Evolutionary conservation across 1,284 basidiomycete species (phyloP).

Genomic region (Moniliophthora roreri): DNA sequence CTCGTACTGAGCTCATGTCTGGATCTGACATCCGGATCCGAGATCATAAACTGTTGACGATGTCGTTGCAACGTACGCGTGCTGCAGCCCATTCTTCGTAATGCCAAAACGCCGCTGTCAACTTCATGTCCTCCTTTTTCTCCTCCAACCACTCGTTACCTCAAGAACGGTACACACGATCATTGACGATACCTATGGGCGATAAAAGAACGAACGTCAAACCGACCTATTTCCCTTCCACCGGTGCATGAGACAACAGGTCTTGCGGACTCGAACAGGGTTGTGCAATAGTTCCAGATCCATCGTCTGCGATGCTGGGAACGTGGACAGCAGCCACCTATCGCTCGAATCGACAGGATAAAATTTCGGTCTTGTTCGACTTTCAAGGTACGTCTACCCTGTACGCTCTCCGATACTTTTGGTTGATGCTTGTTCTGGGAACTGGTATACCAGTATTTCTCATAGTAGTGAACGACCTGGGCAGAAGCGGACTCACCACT

Average conservation of each 20-base stretch:
- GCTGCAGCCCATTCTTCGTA: too few species aligned
- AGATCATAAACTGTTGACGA: too few species aligned
- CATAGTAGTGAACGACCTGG: constrained; percentile 1
- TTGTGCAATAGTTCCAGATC: constrained; percentile 2
- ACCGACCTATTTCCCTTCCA: background rate
- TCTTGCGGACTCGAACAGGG: background rate
- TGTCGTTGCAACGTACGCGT: too few species aligned
- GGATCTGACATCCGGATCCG: too few species aligned
- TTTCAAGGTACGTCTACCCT: background rate
- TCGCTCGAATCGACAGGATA: background rate
- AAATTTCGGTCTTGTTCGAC: background rate
- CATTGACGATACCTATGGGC: too few species aligned
- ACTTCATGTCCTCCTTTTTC: too few species aligned
- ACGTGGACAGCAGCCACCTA: constrained; percentile 7
- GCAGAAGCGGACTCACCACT: background rate
- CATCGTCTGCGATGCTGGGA: background rate
- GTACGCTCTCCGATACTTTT: background rate
- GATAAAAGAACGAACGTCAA: background rate
- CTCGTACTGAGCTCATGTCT: too few species aligned
- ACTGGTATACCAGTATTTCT: background rate
- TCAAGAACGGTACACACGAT: too few species aligned
- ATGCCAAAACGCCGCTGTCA: too few species aligned
- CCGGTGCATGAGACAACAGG: constrained; percentile 1
- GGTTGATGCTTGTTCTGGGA: background rate
- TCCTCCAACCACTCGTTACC: too few species aligned